Base-by-base conservation (phyloP, 176 grass and related monocot species). In the Raddia distichophylla region DNA sequence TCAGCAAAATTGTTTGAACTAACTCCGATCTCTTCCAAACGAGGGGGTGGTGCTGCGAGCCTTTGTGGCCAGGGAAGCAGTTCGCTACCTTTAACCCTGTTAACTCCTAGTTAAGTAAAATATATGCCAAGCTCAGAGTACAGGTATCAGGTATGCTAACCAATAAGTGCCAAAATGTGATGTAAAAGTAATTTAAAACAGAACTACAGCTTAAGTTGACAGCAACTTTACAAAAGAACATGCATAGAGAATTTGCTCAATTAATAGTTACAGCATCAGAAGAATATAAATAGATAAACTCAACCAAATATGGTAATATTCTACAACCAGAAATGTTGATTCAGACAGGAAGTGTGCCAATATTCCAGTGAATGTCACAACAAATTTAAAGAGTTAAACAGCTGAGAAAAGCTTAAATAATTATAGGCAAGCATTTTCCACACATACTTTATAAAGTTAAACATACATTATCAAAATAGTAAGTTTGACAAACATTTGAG, bases 31-130 rank as follows among this genome's bases (percentile, higher is more conserved):
- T 94, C 92, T 82, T 94, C 77, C 62, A 94, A 67, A 43, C 83
- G 73, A 87, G 86, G 86, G 7, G 86, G 89, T 84, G 93, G 78
- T 88, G 89, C 50, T 77, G 74, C 86, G 56, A 95, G 90, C 75
- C 93, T 87, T 77, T 88, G 82, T 64, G 93, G 93, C 90, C 93
- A 95, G 32, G 90, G 85, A 90, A 86, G 90, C 60, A 92, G 80
- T 69, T 83, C 77, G 8, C 64, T 85, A 52, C 93, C 78, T 76
- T 91, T 92, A 69, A 51, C 82, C 75, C 60, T 90, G 67, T 80
- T 51, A 45, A 90, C 60, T 85, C 90, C 93, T 95, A 75, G 71
- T 78, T 56, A 65, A 42, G 55, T 71, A 18, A 27, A 71, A 67
- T 12, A 59, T 34, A 49, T 56, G 66, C n/a, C 18, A 74, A 27